These are phyloP conservation scores for Metschnikowia colocasiae DNA, from an alignment of 805 yeast genomes.

Conservation along the genomic window DNA sequence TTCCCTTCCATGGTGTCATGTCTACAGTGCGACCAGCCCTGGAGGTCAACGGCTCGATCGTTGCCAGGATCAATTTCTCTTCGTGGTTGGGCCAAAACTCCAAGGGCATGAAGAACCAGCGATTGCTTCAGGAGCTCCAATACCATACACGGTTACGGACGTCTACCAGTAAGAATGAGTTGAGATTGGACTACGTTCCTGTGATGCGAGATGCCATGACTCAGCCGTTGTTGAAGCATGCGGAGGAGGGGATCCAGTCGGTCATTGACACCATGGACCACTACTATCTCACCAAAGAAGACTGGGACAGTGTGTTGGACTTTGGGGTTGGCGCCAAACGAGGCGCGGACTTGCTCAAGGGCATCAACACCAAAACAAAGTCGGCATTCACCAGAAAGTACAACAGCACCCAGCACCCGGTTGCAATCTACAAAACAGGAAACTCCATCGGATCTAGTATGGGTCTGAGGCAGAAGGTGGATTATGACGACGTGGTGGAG, in stretches of 20 bases:
- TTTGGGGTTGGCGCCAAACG: conserved; percentile 62
- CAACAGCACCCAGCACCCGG: conserved; percentile 74
- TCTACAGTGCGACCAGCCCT: conserved; percentile 81
- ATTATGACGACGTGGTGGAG: conserved; percentile 66
- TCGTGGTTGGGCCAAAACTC: conserved; percentile 90
- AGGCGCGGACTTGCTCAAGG: conserved; percentile 47
- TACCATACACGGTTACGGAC: conserved; percentile 82
- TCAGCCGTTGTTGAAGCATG: conserved; percentile 52
- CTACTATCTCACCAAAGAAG: conserved; percentile 83
- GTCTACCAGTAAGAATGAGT: conserved; percentile 67
- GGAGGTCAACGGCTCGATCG: conserved; percentile 65
- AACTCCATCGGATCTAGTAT: conserved; percentile 41
- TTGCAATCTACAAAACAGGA: conserved; percentile 76
- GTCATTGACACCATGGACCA: conserved; percentile 76
- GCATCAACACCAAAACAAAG: conserved; percentile 73
- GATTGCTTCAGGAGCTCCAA: conserved; percentile 82
- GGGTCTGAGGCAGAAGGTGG: conserved; percentile 45
- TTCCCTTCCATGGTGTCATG: conserved; percentile 86
- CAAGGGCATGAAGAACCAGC: conserved; percentile 68
- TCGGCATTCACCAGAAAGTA: conserved; percentile 84
- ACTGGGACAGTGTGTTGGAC: conserved; percentile 87
- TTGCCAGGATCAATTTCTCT: conserved; percentile 73
- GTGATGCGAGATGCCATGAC: conserved; percentile 54
- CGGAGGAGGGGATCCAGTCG: conserved; percentile 59
- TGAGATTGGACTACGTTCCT: conserved; percentile 76